phyloP scores from a whole-genome alignment of 73 alveolate species.

The Tetrahymena elliotti region DNA sequence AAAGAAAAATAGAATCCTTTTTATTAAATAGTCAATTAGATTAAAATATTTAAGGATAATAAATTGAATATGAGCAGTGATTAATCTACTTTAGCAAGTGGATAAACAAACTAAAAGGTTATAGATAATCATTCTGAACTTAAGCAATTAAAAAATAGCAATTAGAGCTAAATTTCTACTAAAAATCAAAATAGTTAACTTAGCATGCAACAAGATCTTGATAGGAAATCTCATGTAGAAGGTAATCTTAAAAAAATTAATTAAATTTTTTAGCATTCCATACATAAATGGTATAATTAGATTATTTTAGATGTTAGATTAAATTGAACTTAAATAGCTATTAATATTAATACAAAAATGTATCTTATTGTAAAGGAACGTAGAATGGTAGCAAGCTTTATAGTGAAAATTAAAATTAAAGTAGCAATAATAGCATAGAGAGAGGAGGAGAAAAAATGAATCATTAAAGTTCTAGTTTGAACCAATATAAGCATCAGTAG shows the following conservation, averaged over 20 bases:
- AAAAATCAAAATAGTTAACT: neutral
- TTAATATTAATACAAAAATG: too few species aligned
- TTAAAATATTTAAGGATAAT: neutral
- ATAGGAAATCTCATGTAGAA: neutral
- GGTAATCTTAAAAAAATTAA: neutral
- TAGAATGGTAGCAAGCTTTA: neutral
- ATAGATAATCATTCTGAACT: neutral
- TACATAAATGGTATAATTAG: too few species aligned
- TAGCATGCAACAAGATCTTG: neutral
- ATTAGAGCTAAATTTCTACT: neutral
- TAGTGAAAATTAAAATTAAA: neutral
- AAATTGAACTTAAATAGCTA: too few species aligned
- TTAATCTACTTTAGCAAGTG: neutral
- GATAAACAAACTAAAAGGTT: neutral
- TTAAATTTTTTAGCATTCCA: neutral
- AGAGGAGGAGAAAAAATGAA: neutral
- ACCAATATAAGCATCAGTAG: neutral
- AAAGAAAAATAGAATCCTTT: neutral
- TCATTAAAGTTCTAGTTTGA: neutral
- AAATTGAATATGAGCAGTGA: neutral
- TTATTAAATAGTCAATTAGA: neutral
- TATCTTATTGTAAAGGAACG: neutral
- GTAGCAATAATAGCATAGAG: neutral
- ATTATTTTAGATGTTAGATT: too few species aligned
- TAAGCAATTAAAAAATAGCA: neutral